phyloP scores from a whole-genome alignment of 768 basidiomycete genomes.

The Mrakia frigida region DNA sequence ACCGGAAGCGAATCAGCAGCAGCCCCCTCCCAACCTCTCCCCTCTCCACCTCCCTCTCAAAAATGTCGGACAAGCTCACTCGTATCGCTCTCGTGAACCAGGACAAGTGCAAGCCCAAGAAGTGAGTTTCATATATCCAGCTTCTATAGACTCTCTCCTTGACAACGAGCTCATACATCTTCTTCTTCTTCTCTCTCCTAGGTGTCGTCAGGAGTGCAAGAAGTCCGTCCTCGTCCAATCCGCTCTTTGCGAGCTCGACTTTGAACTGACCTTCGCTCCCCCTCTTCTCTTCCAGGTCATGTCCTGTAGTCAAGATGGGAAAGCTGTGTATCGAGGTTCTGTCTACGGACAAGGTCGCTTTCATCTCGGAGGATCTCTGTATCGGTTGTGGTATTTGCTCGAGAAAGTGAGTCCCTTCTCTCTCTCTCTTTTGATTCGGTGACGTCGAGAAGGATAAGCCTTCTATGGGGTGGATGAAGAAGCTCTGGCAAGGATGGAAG shows the following conservation, averaged over 20 bases:
- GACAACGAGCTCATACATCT: neutral
- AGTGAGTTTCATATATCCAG: slow-evolving; percentile 39
- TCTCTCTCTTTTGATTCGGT: neutral
- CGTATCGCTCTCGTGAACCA: slow-evolving; percentile 74
- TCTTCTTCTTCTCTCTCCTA: neutral
- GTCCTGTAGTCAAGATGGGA: slow-evolving; percentile 97
- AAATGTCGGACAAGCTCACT: slow-evolving; percentile 91
- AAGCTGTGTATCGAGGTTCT: slow-evolving; percentile 99
- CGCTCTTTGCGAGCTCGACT: neutral
- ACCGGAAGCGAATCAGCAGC: too few species aligned
- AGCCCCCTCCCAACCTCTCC: too few species aligned
- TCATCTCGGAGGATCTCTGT: slow-evolving; percentile 97
- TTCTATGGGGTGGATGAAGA: neutral
- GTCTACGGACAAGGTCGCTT: slow-evolving; percentile 90
- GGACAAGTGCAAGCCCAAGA: slow-evolving; percentile 81
- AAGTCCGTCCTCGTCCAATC: slow-evolving; percentile 48
- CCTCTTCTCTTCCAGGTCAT: slow-evolving; percentile 53
- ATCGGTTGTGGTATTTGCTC: slow-evolving; percentile 99
- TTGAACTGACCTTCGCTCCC: neutral
- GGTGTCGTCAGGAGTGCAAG: slow-evolving; percentile 68
- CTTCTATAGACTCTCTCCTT: neutral
- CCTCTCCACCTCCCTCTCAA: neutral
- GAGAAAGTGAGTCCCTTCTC: slow-evolving; percentile 69
- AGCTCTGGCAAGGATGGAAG: neutral
- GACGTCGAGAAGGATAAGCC: neutral